Evolutionary conservation across 2,329 filamentous ascomycete genomes (phyloP).

Genomic region (Hymenoscyphus occultus): DNA sequence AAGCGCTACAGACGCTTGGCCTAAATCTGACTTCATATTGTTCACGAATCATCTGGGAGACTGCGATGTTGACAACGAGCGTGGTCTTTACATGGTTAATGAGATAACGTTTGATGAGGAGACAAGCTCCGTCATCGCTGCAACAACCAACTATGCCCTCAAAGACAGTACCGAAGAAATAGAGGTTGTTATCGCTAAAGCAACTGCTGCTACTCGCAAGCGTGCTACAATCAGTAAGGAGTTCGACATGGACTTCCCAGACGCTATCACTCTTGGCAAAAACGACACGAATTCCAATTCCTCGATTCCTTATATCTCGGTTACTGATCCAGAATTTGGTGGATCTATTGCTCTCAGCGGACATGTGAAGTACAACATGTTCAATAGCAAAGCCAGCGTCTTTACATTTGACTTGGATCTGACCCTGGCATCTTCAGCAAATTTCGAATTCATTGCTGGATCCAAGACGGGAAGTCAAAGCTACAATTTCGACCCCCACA

Average conservation of each 20-base stretch:
- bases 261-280: neutral
- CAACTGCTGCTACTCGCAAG: neutral
- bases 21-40: neutral
- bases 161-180: neutral
- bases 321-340: conserved; percentile 1
- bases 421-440: neutral
- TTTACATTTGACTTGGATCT: conserved; percentile 2
- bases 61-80: neutral
- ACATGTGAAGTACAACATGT: conserved; percentile 6
- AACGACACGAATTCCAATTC: neutral
- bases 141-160: neutral
- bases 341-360: neutral
- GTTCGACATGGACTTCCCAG: neutral
- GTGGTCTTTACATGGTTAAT: conserved; percentile 1
- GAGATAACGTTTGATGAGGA: neutral
- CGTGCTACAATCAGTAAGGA: neutral
- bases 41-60: conserved; percentile 7
- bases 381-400: neutral
- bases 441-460: neutral
- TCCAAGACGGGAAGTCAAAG: neutral
- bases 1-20: neutral
- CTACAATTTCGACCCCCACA: neutral
- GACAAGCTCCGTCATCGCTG: neutral
- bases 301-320: neutral
- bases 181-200: neutral